Percentiles rank a stretch among this genome's conserved stretches.
Conservation (phyloP, 2,329 filamentous ascomycete genomes). For the Botryotinia calthae region DNA sequence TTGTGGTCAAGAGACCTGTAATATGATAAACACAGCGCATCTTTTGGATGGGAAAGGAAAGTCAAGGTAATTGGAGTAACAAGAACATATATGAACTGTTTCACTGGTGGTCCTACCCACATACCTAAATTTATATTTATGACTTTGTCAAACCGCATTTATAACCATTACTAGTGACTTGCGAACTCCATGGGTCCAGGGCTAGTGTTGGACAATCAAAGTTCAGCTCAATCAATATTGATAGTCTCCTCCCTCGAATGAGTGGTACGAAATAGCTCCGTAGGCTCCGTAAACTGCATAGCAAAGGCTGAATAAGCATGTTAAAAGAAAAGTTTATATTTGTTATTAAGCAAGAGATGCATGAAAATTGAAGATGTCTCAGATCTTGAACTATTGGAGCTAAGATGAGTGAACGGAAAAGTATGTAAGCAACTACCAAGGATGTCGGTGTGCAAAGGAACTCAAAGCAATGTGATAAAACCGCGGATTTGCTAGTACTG, state of each 20-base stretch:
- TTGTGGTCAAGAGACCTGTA: neutral
- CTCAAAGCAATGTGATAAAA: neutral
- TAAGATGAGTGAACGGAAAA: neutral
- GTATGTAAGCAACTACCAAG: neutral
- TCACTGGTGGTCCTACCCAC: neutral
- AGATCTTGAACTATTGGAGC: neutral
- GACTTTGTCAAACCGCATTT: neutral
- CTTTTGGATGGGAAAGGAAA: neutral
- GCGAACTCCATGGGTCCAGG: neutral
- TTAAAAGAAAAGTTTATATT: neutral
- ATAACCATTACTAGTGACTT: neutral
- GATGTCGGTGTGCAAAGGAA: neutral
- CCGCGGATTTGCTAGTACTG: neutral
- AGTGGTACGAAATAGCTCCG: neutral
- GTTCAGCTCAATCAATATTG: neutral
- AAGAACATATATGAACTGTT: neutral
- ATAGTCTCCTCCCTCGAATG: neutral
- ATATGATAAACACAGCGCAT: neutral
- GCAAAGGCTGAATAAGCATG: neutral
- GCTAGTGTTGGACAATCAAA: neutral
- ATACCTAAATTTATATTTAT: neutral
- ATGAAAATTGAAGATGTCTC: conserved; percentile 7
- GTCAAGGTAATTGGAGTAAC: neutral
- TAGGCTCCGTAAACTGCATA: neutral
- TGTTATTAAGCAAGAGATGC: neutral